Evolutionary conservation across 2,329 filamentous ascomycete species (phyloP).

Genomic region (Purpureocillium lavendulum): DNA sequence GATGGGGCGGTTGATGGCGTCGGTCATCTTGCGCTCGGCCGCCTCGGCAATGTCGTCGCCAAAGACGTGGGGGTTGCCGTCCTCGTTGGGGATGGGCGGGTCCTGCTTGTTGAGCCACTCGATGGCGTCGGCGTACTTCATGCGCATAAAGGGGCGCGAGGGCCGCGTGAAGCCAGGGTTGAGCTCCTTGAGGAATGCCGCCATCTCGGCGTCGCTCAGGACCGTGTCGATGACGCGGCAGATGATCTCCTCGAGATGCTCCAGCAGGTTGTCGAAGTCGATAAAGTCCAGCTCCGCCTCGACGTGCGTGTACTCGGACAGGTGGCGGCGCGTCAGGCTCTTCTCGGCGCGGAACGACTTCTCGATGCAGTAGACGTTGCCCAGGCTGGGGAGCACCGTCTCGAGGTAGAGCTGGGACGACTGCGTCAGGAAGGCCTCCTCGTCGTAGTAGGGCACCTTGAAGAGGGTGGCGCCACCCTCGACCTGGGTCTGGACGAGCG

Average conservation of each 20-base stretch:
- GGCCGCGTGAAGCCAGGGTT: slow-evolving; percentile 87
- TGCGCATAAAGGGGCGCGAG: slow-evolving; percentile 80
- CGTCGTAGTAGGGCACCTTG: slow-evolving; percentile 80
- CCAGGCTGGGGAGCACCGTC: slow-evolving; percentile 81
- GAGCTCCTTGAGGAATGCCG: slow-evolving; percentile 68
- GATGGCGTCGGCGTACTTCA: slow-evolving; percentile 92
- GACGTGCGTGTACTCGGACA: slow-evolving; percentile 94
- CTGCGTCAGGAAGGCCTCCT: slow-evolving; percentile 89
- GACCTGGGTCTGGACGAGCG: slow-evolving; percentile 90
- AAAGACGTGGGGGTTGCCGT: slow-evolving; percentile 81
- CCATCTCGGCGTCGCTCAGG: slow-evolving; percentile 64
- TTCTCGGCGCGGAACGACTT: slow-evolving; percentile 99
- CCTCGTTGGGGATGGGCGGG: slow-evolving; percentile 70
- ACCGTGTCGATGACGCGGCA: slow-evolving; percentile 76
- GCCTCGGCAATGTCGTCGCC: slow-evolving; percentile 98
- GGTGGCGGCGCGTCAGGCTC: slow-evolving; percentile 83
- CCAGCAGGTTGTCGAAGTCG: slow-evolving; percentile 79
- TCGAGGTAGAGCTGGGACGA: slow-evolving; percentile 97
- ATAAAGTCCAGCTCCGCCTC: slow-evolving; percentile 97
- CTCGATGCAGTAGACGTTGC: slow-evolving; percentile 95
- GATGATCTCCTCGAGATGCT: slow-evolving; percentile 79
- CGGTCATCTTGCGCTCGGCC: slow-evolving; percentile 93
- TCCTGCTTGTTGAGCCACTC: slow-evolving; percentile 86
- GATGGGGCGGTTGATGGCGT: slow-evolving; percentile 90
- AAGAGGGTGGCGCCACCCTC: slow-evolving; percentile 91